Base-by-base conservation (phyloP, 2,329 filamentous ascomycete species). In the Drechslerella coelobrocha region DNA sequence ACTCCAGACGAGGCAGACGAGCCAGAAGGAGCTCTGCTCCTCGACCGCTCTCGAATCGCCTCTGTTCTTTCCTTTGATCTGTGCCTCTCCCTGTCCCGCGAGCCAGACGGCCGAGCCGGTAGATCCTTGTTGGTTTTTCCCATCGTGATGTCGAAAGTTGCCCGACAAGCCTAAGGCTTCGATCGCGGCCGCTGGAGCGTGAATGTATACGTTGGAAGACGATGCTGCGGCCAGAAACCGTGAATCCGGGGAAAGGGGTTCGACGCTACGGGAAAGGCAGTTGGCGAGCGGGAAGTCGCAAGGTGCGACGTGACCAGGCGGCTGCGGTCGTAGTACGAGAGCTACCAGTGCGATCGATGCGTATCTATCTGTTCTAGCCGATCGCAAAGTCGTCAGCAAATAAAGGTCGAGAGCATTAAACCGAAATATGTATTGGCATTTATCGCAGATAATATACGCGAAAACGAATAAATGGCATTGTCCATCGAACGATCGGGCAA, bases 71-170 rank as follows among this genome's bases (percentile, higher is more conserved):
- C 65, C 45, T 53, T 69, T 17, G 57, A 61, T 27, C 57, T 39
- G 45, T 69, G 57, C 52, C 65, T 69, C 31, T 59, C 65, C 21
- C 65, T 34, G 29, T 62, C 57, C 65, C 57, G 57, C 9, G 65
- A 69, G 37, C 57, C 39, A 57, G 51, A 52, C 29, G 65, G 65
- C 56, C 65, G 65, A 56, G 65, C 41, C 50, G 65, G 65, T 27
- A 69, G 39, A 57, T 56, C 65, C 57, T 69, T 69, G 65, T 62
- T 56, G 52, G 57, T 51, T 24, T 69, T 69, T 52, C 45, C 57
- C 65, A 62, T 69, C 41, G 34, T 62, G 60, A 62, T 34, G 57
- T 59, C 8, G 37, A 23, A n/a, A 27, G 41, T 54, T 26, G 29
- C 24, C 34, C 59, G 24, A 39, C 43, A 26, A 19, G 43, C 23